These are phyloP conservation scores for Endocarpon pusillum DNA, from an alignment of 495 filamentous ascomycete genomes.

Conservation along the genomic window DNA sequence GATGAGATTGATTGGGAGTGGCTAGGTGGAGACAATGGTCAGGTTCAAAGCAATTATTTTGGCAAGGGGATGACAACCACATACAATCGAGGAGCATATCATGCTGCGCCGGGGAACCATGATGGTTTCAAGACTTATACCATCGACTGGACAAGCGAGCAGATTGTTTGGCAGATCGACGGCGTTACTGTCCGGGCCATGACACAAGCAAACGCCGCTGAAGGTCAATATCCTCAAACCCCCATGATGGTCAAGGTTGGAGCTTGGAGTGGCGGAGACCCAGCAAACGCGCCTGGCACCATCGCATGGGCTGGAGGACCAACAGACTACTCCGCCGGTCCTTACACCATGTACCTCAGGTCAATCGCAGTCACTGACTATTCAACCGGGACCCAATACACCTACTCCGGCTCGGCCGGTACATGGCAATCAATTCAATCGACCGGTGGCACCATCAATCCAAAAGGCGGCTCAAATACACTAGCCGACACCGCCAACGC, in stretches of 20 bases:
- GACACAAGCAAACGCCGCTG: slow-evolving; percentile 42
- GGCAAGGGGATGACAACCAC: slow-evolving; percentile 59
- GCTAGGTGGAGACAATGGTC: slow-evolving; percentile 43
- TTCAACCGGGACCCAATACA: slow-evolving; percentile 70
- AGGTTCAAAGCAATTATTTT: slow-evolving; percentile 70
- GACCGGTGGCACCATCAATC: slow-evolving; percentile 50
- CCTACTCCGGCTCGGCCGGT: slow-evolving; percentile 59
- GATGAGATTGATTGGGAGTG: slow-evolving; percentile 92
- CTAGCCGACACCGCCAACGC: slow-evolving; percentile 24
- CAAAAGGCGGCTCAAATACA: slow-evolving; percentile 23
- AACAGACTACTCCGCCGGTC: slow-evolving; percentile 62
- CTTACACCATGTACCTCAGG: slow-evolving; percentile 74
- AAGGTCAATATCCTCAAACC: slow-evolving; percentile 63
- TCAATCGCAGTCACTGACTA: slow-evolving; percentile 69
- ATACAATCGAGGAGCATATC: slow-evolving; percentile 44
- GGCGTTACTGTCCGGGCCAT: slow-evolving; percentile 48
- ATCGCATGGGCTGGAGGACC: slow-evolving; percentile 77
- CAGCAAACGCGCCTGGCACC: slow-evolving; percentile 42
- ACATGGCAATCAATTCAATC: slow-evolving; percentile 66
- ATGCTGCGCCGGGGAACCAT: slow-evolving; percentile 32
- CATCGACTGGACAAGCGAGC: slow-evolving; percentile 60
- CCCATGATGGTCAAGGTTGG: slow-evolving; percentile 74
- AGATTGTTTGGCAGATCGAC: slow-evolving; percentile 62
- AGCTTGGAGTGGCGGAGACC: slow-evolving; percentile 75
- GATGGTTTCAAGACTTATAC: slow-evolving; percentile 64